A percentile compares a stretch with the other conserved stretches of the same genome.
These are phyloP conservation scores for Strobilomyces echinocephalus DNA, from an alignment of 768 basidiomycete species.

Conservation along the genomic window DNA sequence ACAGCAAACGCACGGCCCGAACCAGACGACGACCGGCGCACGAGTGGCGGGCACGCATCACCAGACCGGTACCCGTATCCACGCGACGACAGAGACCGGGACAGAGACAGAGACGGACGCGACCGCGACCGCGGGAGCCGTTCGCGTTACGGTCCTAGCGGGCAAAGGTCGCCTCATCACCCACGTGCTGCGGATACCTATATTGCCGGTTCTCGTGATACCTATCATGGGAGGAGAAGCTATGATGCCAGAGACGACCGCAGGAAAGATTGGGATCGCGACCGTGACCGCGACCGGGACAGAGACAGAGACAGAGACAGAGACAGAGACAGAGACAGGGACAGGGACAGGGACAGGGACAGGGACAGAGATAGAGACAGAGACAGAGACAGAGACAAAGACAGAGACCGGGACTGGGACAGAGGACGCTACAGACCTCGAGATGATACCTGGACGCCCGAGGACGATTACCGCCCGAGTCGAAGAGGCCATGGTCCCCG, in stretches of 20 bases:
- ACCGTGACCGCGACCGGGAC: constrained; percentile 17
- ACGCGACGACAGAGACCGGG: constrained; percentile 26
- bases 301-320: constrained; percentile 14
- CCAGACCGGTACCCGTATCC: constrained; percentile 24
- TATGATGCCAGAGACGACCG: constrained; percentile 24
- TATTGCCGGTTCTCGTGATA: constrained; percentile 13
- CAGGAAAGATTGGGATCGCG: constrained; percentile 23
- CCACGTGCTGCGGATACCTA: constrained; percentile 18
- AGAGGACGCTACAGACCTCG: neutral
- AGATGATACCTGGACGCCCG: neutral
- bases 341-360: constrained; percentile 7
- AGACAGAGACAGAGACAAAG: constrained; percentile 18
- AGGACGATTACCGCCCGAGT: constrained; percentile 3
- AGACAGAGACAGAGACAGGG: constrained; percentile 14
- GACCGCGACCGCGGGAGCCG: constrained; percentile 21
- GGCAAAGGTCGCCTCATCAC: constrained; percentile 13
- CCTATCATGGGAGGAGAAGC: constrained; percentile 13
- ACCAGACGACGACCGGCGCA: constrained; percentile 21
- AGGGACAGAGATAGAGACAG: constrained; percentile 14
- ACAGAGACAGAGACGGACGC: constrained; percentile 18
- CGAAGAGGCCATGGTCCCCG: constrained; percentile 15
- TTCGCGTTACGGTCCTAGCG: constrained; percentile 11
- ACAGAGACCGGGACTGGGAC: constrained; percentile 9
- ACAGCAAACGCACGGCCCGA: constrained; percentile 17
- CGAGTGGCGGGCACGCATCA: constrained; percentile 15